Percentiles rank a stretch among this genome's conserved stretches.
phyloP scores from a whole-genome alignment of 495 filamentous ascomycete genomes.

The Neurospora sublineolata region DNA sequence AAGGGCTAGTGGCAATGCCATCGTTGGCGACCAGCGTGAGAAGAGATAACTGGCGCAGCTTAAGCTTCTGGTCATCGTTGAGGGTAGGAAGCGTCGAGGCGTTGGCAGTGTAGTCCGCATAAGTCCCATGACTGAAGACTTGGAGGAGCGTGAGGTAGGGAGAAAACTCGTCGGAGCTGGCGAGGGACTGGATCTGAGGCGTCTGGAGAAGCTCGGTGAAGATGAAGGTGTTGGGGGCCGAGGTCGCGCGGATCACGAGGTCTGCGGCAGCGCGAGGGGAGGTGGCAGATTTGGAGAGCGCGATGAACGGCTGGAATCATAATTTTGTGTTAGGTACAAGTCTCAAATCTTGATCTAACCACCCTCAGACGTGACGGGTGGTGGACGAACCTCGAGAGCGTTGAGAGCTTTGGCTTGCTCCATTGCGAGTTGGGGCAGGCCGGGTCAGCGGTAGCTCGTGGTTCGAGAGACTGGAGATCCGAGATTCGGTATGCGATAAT shows the following conservation, averaged over 20 bases:
- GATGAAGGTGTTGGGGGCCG: constrained; percentile 77
- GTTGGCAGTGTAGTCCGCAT: constrained; percentile 50
- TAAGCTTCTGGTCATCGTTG: constrained; percentile 59
- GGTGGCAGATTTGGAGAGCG: constrained; percentile 73
- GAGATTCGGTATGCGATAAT: background rate
- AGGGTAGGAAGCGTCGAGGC: constrained; percentile 54
- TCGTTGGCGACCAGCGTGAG: constrained; percentile 54
- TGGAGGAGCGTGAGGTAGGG: constrained; percentile 62
- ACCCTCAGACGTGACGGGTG: background rate
- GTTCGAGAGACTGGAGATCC: background rate
- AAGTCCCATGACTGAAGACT: constrained; percentile 92
- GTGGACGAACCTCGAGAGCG: constrained; percentile 48
- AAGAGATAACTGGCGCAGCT: constrained; percentile 85
- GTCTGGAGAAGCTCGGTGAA: constrained; percentile 86
- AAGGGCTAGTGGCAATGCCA: constrained; percentile 21
- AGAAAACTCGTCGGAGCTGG: constrained; percentile 30
- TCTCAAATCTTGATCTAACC: background rate
- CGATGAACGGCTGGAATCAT: constrained; percentile 60
- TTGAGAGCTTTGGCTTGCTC: constrained; percentile 78
- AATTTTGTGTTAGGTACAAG: constrained; percentile 1
- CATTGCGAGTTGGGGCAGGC: constrained; percentile 39
- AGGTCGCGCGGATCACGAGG: constrained; percentile 77
- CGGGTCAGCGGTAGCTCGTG: background rate
- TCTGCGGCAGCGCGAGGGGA: constrained; percentile 77
- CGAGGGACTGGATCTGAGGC: constrained; percentile 68